phyloP scores from a whole-genome alignment of 345 rosid species.

The Pistacia atlantica region DNA sequence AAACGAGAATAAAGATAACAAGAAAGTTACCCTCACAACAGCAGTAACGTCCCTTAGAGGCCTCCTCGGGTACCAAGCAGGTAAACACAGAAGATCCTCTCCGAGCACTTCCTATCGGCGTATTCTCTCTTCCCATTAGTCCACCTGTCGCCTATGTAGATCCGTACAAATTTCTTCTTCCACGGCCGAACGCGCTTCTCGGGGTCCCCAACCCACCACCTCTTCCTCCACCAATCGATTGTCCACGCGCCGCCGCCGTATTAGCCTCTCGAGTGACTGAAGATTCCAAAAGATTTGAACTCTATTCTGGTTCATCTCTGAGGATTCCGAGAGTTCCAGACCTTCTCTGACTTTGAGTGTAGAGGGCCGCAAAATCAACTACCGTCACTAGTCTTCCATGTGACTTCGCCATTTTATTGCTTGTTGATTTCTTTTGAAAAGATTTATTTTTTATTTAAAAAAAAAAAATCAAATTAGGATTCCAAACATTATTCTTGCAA shows the following conservation, averaged over 20 bases:
- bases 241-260: neutral
- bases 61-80: constrained; percentile 86
- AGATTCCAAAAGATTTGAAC: constrained; percentile 18
- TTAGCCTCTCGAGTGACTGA: constrained; percentile 28
- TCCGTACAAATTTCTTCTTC: constrained; percentile 29
- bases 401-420: too few relatives aligned
- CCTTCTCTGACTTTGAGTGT: constrained; percentile 34
- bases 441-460: too few relatives aligned
- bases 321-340: constrained; percentile 34
- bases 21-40: constrained; percentile 51
- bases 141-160: constrained; percentile 13
- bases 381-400: too few relatives aligned
- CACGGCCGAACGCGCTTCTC: constrained; percentile 18
- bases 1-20: neutral
- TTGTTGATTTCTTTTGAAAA: too few relatives aligned
- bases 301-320: constrained; percentile 33
- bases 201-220: constrained; percentile 12
- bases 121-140: constrained; percentile 38
- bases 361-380: neutral
- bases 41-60: constrained; percentile 77
- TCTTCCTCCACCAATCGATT: constrained; percentile 23
- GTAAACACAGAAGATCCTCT: constrained; percentile 55
- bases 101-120: constrained; percentile 26
- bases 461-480: too few relatives aligned
- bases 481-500: too few relatives aligned